Evolutionary conservation across 805 yeast genomes (phyloP).

Genomic region (Hanseniaspora singularis): DNA sequence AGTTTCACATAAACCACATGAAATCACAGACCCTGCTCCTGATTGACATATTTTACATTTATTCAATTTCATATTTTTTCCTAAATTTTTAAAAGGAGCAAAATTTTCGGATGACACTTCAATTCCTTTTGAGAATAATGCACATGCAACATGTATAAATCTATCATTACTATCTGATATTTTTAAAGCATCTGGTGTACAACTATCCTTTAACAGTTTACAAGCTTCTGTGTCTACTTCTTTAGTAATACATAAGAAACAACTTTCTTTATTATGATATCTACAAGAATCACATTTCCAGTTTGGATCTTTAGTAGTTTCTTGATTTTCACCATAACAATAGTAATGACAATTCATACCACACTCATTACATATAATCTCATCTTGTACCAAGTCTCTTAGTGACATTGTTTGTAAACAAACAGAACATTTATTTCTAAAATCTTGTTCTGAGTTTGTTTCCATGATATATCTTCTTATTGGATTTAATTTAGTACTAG

Average conservation of each 20-base stretch:
- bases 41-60: conserved; percentile 38
- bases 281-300: conserved; percentile 80
- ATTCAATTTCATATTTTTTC: conserved; percentile 25
- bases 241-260: conserved; percentile 46
- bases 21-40: conserved; percentile 35
- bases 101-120: conserved; percentile 36
- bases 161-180: conserved; percentile 46
- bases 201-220: conserved; percentile 31
- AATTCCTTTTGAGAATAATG: conserved; percentile 36
- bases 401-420: conserved; percentile 33
- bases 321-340: conserved; percentile 47
- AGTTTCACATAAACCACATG: conserved; percentile 20
- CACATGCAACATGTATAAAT: conserved; percentile 74
- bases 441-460: background rate
- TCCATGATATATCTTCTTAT: conserved; percentile 1
- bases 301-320: conserved; percentile 25
- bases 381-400: conserved; percentile 21
- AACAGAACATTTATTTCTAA: conserved; percentile 40
- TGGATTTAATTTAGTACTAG: background rate
- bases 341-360: conserved; percentile 55
- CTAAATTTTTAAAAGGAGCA: conserved; percentile 35
- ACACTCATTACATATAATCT: conserved; percentile 46
- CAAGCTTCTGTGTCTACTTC: conserved; percentile 39
- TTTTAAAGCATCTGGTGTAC: conserved; percentile 53
- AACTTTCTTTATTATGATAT: conserved; percentile 50